These are phyloP conservation scores for Celoporthe dispersa DNA, from an alignment of 2,329 filamentous ascomycete genomes.

Conservation along the genomic window DNA sequence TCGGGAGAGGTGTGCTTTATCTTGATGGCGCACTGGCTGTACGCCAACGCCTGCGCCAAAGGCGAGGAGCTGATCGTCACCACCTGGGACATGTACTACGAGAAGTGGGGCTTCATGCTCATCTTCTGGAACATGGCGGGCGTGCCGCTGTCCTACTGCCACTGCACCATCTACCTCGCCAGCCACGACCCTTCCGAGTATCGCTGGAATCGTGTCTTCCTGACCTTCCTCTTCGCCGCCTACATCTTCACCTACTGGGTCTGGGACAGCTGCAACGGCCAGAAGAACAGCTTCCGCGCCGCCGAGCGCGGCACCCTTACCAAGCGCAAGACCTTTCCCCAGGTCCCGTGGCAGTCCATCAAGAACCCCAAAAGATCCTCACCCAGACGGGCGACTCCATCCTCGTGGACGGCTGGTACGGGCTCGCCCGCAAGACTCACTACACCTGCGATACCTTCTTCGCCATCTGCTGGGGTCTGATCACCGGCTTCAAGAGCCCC, in stretches of 20 bases:
- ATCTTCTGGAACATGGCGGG: constrained; percentile 89
- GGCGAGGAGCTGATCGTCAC: constrained; percentile 81
- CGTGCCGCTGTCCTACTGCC: constrained; percentile 80
- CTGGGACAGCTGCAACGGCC: constrained; percentile 82
- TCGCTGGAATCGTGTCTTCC: constrained; percentile 65
- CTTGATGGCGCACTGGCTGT: constrained; percentile 79
- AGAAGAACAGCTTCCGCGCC: constrained; percentile 83
- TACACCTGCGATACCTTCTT: constrained; percentile 83
- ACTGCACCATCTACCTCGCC: constrained; percentile 80
- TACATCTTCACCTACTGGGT: constrained; percentile 82
- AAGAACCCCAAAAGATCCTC: constrained; percentile 73
- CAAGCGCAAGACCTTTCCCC: constrained; percentile 75
- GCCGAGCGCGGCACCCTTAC: constrained; percentile 68
- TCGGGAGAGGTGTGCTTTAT: constrained; percentile 75
- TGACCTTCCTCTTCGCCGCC: constrained; percentile 62
- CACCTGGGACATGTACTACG: constrained; percentile 88
- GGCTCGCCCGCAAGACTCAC: constrained; percentile 75
- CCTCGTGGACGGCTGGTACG: constrained; percentile 78
- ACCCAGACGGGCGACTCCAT: constrained; percentile 72
- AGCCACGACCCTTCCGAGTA: constrained; percentile 74
- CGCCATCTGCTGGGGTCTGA: constrained; percentile 76
- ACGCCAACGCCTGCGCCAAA: constrained; percentile 82
- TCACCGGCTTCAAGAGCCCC: constrained; percentile 77
- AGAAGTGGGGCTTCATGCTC: constrained; percentile 89
- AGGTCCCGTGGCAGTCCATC: constrained; percentile 77